phyloP scores from a whole-genome alignment of 2,329 filamentous ascomycete species.

The Thermothelomyces thermophilus region DNA sequence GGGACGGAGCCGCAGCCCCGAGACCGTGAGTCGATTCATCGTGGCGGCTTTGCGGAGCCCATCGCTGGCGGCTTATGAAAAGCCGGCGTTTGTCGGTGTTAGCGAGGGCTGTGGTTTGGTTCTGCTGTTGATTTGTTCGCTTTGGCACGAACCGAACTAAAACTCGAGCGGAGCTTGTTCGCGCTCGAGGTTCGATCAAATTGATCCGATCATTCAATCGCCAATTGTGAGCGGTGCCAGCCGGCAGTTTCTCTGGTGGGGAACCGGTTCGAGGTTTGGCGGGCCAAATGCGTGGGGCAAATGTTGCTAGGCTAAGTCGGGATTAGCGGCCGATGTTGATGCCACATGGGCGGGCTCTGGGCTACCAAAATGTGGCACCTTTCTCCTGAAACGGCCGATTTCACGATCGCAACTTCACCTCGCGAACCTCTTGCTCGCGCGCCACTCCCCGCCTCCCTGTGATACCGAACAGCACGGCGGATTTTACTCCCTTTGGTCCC shows the following conservation, averaged over 20 bases:
- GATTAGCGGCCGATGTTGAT: conserved; percentile 34
- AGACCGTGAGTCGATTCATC: conserved; percentile 37
- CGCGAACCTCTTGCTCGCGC: neutral
- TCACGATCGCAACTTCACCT: conserved; percentile 7
- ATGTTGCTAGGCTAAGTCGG: conserved; percentile 24
- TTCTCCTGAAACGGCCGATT: conserved; percentile 29
- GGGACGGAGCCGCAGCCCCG: conserved; percentile 16
- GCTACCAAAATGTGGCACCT: conserved; percentile 28
- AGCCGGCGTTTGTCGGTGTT: conserved; percentile 3
- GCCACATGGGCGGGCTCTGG: conserved; percentile 26
- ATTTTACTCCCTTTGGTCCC: neutral
- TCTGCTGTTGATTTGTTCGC: neutral
- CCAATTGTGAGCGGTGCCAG: conserved; percentile 5
- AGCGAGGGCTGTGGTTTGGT: too few species aligned
- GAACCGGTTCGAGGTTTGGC: conserved; percentile 31
- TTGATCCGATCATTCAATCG: neutral
- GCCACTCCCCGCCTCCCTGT: neutral
- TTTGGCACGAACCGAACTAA: neutral
- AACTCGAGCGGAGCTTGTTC: conserved; percentile 1
- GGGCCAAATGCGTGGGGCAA: conserved; percentile 13
- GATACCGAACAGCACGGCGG: neutral
- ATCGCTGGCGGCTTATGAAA: conserved; percentile 25
- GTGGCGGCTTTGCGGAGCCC: conserved; percentile 32
- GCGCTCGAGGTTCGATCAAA: neutral
- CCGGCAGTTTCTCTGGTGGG: conserved; percentile 19